Conservation (phyloP, 345 rosid species). For the Arabis alpina region DNA sequence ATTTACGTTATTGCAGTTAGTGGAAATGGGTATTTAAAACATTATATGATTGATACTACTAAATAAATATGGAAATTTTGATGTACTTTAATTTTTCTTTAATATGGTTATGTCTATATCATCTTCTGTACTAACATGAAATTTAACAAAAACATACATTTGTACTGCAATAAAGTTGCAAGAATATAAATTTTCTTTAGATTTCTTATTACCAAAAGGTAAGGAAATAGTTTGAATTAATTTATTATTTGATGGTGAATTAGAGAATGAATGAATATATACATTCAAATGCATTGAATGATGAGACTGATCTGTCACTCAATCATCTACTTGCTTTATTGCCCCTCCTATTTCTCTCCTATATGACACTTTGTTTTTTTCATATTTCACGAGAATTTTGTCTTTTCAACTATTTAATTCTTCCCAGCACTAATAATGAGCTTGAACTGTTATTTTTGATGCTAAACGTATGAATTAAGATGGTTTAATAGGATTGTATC, state of each 20-base stretch:
- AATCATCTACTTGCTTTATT: slow-evolving; percentile 28
- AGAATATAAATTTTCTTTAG: neutral
- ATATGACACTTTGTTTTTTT: slow-evolving; percentile 8
- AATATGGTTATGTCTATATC: neutral
- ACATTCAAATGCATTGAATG: slow-evolving; percentile 28
- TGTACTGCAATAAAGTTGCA: slow-evolving; percentile 12
- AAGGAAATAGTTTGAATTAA: neutral
- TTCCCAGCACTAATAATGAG: neutral
- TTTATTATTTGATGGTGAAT: slow-evolving; percentile 19
- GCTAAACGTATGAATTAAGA: neutral
- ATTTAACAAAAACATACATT: neutral
- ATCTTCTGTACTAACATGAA: slow-evolving; percentile 5
- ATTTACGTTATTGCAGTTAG: slow-evolving; percentile 19
- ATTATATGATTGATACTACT: neutral
- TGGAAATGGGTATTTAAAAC: slow-evolving; percentile 14
- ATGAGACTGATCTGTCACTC: slow-evolving; percentile 34
- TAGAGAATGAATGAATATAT: slow-evolving; percentile 9
- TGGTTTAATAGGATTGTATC: neutral
- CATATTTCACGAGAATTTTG: neutral
- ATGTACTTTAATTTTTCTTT: slow-evolving; percentile 10
- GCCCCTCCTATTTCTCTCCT: neutral
- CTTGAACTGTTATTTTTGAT: neutral
- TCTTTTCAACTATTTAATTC: too few species aligned
- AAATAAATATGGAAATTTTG: slow-evolving; percentile 17
- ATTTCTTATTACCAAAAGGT: neutral